Conservation (phyloP, 495 filamentous ascomycete species). For the Penicillium coffeae region DNA sequence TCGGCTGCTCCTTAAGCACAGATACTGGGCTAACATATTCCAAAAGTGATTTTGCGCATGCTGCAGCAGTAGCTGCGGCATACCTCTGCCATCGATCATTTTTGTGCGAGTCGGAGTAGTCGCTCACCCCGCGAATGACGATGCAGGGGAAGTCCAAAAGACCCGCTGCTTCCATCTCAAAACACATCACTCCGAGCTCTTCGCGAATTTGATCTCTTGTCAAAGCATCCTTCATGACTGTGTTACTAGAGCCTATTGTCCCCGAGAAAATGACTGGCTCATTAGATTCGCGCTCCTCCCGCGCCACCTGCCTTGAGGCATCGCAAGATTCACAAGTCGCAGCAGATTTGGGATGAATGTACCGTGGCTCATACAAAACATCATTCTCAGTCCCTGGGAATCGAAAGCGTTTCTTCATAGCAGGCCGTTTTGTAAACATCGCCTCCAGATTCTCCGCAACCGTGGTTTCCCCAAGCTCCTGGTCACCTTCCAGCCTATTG, state of each 20-base stretch:
- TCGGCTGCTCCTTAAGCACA: too few species aligned
- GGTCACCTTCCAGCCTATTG: too few species aligned
- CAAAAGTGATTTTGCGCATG: slow-evolving; percentile 1
- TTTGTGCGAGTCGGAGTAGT: slow-evolving; percentile 27
- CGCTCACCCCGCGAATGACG: slow-evolving; percentile 20
- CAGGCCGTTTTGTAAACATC: too few species aligned
- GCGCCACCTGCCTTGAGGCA: too few species aligned
- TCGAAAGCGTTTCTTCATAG: too few species aligned
- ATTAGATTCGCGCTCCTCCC: background rate
- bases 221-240: background rate
- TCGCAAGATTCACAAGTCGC: too few species aligned
- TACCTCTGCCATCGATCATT: slow-evolving; percentile 24
- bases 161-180: slow-evolving; percentile 6
- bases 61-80: slow-evolving; percentile 21
- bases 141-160: slow-evolving; percentile 5
- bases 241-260: slow-evolving; percentile 2
- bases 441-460: too few species aligned
- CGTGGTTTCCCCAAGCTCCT: too few species aligned
- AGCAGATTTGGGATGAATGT: too few species aligned
- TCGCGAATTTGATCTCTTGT: background rate
- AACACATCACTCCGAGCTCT: background rate
- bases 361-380: too few species aligned
- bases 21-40: too few species aligned
- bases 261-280: slow-evolving; percentile 1
- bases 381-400: too few species aligned